These are phyloP conservation scores for Forsythia suspensa DNA, from an alignment of 257 asterid species.

Conservation along the genomic window DNA sequence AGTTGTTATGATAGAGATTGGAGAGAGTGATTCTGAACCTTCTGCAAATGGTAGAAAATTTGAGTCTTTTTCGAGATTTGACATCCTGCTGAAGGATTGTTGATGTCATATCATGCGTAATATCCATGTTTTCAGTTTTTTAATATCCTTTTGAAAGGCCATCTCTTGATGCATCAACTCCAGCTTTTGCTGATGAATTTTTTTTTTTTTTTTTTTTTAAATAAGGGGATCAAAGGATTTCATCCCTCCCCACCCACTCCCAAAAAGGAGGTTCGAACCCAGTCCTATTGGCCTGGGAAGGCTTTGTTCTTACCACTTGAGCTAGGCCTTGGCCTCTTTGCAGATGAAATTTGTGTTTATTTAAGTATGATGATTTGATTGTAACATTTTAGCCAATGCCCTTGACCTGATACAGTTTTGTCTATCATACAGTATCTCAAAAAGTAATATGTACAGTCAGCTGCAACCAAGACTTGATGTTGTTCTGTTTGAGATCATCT, in stretches of 20 bases:
- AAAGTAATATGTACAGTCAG: slow-evolving; percentile 77
- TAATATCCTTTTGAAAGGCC: background rate
- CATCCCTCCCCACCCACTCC: too few relatives aligned
- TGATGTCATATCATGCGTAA: background rate
- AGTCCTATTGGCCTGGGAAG: too few relatives aligned
- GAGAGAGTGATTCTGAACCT: background rate
- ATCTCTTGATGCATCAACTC: background rate
- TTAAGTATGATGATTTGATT: background rate
- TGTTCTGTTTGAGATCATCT: slow-evolving; percentile 87
- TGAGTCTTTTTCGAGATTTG: background rate
- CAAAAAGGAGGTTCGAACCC: too few relatives aligned
- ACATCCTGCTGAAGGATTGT: background rate
- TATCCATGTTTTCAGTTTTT: background rate
- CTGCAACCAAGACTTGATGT: slow-evolving; percentile 84
- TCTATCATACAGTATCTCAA: slow-evolving; percentile 73
- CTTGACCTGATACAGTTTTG: slow-evolving; percentile 24
- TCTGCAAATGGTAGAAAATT: background rate
- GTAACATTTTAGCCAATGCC: slow-evolving; percentile 5
- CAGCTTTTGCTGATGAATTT: background rate
- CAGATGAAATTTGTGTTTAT: background rate
- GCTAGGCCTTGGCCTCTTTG: too few relatives aligned
- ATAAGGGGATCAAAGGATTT: too few relatives aligned
- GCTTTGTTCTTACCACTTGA: too few relatives aligned
- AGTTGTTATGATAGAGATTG: background rate
- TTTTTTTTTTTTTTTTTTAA: background rate